These are phyloP conservation scores for Thecaphora thlaspeos DNA, from an alignment of 1,284 basidiomycete species.

Conservation along the genomic window DNA sequence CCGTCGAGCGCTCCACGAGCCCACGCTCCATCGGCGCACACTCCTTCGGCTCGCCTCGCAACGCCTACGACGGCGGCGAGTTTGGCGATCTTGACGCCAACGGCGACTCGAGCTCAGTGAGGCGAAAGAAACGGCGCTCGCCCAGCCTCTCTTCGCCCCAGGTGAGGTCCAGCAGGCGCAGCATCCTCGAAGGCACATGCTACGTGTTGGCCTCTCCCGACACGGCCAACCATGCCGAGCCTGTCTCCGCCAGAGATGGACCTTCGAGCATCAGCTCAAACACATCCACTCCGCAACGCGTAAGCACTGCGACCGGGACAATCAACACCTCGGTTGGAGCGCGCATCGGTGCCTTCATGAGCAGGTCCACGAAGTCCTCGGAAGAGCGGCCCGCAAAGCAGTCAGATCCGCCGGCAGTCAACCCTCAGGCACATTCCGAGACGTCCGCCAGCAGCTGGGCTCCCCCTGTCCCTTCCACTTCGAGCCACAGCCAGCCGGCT, in stretches of 20 bases:
- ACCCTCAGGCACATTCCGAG: too few species aligned
- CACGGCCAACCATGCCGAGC: background rate
- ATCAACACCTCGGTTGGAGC: constrained; percentile 13
- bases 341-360: constrained; percentile 2
- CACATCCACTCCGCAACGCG: too few species aligned
- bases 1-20: background rate
- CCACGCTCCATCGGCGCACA: constrained; percentile 11
- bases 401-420: too few species aligned
- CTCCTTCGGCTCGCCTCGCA: constrained; percentile 1
- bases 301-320: background rate
- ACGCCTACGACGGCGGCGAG: constrained; percentile 9
- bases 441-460: too few species aligned
- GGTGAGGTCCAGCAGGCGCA: background rate
- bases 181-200: constrained; percentile 2
- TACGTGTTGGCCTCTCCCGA: background rate
- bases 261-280: too few species aligned
- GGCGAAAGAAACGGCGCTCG: constrained; percentile 1
- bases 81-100: constrained; percentile 1
- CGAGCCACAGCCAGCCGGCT: too few species aligned
- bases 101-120: constrained; percentile 2
- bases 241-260: too few species aligned
- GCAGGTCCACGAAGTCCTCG: too few species aligned
- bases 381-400: too few species aligned
- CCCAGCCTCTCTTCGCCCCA: background rate
- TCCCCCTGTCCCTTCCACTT: too few species aligned